Base-by-base conservation (phyloP, 2,329 filamentous ascomycete genomes). In the Aureobasidium melanogenum region DNA sequence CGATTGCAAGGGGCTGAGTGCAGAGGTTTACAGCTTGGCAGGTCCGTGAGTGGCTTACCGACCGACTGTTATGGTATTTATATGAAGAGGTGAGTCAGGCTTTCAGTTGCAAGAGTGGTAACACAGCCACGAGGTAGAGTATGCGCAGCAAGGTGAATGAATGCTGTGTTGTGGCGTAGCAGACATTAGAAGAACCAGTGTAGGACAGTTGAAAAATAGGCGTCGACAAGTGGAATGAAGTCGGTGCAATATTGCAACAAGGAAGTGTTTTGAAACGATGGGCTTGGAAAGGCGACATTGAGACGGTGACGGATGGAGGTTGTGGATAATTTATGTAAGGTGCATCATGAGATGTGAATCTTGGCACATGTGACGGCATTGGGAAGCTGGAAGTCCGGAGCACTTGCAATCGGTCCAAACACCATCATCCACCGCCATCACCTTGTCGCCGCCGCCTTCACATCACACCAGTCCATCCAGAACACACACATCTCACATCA, bases 291-390 rank as follows among this genome's bases (percentile, higher is more conserved):
- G 9, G 48, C 32, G 14, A 26, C 15, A 39, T 22, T 36, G 48
- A 38, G 48, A 38, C n/a, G n/a, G n/a, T n/a, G 48, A 50, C 10
- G 32, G 34, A n/a, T 36, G 50, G 19, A 26, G 19, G 48, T 14
- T n/a, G 51, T 28, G 26, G 26, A 55, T 8, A 22, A 54, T 30
- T 46, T 46, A 19, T 57, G 54, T 5, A 56, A 12, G 17, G 24
- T 28, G 52, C 26, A 56, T 19, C 32, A 32, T 9, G 5, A 22
- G 28, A 48, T 48, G 8, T 32, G 30, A 28, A 34, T n/a, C 43
- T 48, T 58, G 55, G 54, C 54, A 28, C 41, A 34, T 38, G 43
- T 58, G 55, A 58, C 55, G 55, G 55, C 55, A 57, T 57, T 47
- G 54, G 55, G 30, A 26, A 58, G 55, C 55, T 58, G 41, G 22